Percentiles rank a stretch among this genome's conserved stretches.
Conservation (phyloP, 1,284 basidiomycete species). For the Cronartium quercuum region DNA sequence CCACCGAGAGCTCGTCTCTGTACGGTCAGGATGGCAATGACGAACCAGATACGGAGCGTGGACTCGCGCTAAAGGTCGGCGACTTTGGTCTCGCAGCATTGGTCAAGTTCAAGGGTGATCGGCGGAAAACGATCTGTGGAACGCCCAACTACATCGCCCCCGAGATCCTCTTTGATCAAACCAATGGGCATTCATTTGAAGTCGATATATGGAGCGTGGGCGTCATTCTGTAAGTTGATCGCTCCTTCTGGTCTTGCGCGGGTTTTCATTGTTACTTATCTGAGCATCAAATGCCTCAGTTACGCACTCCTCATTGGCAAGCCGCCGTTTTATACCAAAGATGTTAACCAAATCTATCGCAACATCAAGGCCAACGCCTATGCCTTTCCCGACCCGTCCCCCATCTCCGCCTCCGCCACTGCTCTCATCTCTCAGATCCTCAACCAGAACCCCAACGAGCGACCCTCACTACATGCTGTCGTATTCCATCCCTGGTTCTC, state of each 20-base stretch:
- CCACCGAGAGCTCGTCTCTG: conserved; percentile 13
- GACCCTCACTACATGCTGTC: conserved; percentile 79
- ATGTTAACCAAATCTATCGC: conserved; percentile 91
- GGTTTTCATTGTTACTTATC: neutral
- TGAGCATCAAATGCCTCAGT: conserved; percentile 41
- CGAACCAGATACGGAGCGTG: conserved; percentile 55
- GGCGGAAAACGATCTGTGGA: conserved; percentile 80
- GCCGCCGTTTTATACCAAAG: conserved; percentile 96
- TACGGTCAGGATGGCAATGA: conserved; percentile 34
- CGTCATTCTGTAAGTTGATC: conserved; percentile 65
- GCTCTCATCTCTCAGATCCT: conserved; percentile 78
- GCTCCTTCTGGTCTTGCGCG: neutral
- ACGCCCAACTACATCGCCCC: conserved; percentile 99
- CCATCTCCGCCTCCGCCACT: conserved; percentile 65
- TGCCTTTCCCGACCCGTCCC: conserved; percentile 74
- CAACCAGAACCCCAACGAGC: conserved; percentile 60
- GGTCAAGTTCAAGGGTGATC: conserved; percentile 89
- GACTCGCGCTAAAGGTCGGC: conserved; percentile 94
- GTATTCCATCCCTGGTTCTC: conserved; percentile 80
- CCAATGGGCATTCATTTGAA: conserved; percentile 94
- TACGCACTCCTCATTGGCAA: conserved; percentile 90
- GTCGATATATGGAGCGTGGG: conserved; percentile 98
- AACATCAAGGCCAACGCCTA: conserved; percentile 92
- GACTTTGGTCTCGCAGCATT: conserved; percentile 96
- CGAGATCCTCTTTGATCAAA: conserved; percentile 91